Base-by-base conservation (phyloP, 2,329 filamentous ascomycete species). In the Septoria petroselini region DNA sequence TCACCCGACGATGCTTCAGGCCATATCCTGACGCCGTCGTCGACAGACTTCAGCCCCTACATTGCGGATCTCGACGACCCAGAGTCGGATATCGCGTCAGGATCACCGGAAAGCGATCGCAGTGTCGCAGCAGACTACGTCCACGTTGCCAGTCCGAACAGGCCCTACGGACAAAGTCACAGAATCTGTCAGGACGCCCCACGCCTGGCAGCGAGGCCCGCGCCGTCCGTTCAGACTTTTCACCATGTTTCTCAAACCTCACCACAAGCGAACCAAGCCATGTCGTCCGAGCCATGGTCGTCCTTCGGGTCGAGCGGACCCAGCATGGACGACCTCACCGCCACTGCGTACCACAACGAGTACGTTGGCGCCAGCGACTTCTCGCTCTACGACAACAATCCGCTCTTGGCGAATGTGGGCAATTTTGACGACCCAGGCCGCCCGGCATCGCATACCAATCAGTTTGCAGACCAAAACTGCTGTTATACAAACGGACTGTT, bases 21-120 rank as follows among this genome's bases (percentile, higher is more conserved):
- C 23, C 33, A 38, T 27, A 59, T 60, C 49, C 50, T 54, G 27
- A 63, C 61, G 4, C 61, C 61, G 14, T 52, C 49, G 12, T 62
- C 60, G 14, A 49, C 60, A 33, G 35, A 53, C 34, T 48, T 52
- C 30, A 50, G 50, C 30, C 45, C 51, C 11, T 54, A 51, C 17
- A 46, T 50, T 30, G 39, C 41, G 19, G 25, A 29, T 33, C 21
- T 57, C 14, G 58, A 55, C n/a, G 51, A 55, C 27, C 43, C 44
- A 12, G 53, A 55, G 21, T 55, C 57, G 2, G 39, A 41, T n/a
- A 38, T 50, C 38, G 38, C 48, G 21, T 53, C 58, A 7, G 56
- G 47, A 7, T 59, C 52, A 31, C 57, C 57, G 8, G 54, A 39
- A 12, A 57, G 54, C 41, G 43, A 55, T 18, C 49, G 35, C 23